phyloP scores from a whole-genome alignment of 768 basidiomycete species.

The Tylopilus sp. region DNA sequence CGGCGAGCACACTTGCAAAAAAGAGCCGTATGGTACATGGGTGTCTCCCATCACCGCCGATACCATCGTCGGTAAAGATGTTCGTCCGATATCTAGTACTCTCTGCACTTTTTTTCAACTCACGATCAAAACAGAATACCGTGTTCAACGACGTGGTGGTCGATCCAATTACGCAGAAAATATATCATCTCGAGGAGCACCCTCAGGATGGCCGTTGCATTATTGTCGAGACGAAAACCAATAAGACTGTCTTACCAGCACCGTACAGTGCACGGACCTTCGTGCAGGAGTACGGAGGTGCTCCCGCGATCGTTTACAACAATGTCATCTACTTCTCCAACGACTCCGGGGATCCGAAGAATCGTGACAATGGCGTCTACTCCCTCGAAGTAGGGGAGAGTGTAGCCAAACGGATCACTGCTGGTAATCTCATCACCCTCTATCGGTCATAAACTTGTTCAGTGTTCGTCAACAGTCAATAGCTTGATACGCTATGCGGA shows the following conservation, averaged over 20 bases:
- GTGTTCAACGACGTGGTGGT: slow-evolving; percentile 46
- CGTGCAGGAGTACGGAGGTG: slow-evolving; percentile 73
- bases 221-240: slow-evolving; percentile 44
- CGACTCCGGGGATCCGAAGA: slow-evolving; percentile 23
- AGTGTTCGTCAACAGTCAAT: slow-evolving; percentile 7
- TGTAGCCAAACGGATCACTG: slow-evolving; percentile 40
- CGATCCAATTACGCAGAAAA: slow-evolving; percentile 40
- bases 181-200: slow-evolving; percentile 58
- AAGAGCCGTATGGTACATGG: slow-evolving; percentile 60
- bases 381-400: slow-evolving; percentile 26
- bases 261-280: slow-evolving; percentile 51
- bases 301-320: slow-evolving; percentile 47
- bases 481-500: slow-evolving; percentile 42
- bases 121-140: slow-evolving; percentile 19
- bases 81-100: slow-evolving; percentile 8
- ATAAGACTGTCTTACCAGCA: slow-evolving; percentile 46
- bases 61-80: slow-evolving; percentile 39
- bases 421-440: slow-evolving; percentile 41
- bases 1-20: too few relatives aligned
- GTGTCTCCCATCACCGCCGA: slow-evolving; percentile 51
- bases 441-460: neutral
- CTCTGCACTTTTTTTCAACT: too few relatives aligned
- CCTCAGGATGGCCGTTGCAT: slow-evolving; percentile 48
- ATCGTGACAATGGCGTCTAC: slow-evolving; percentile 47
- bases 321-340: slow-evolving; percentile 57